Evolutionary conservation across 2,329 filamentous ascomycete species (phyloP).

Genomic region (Colletotrichum tofieldiae): DNA sequence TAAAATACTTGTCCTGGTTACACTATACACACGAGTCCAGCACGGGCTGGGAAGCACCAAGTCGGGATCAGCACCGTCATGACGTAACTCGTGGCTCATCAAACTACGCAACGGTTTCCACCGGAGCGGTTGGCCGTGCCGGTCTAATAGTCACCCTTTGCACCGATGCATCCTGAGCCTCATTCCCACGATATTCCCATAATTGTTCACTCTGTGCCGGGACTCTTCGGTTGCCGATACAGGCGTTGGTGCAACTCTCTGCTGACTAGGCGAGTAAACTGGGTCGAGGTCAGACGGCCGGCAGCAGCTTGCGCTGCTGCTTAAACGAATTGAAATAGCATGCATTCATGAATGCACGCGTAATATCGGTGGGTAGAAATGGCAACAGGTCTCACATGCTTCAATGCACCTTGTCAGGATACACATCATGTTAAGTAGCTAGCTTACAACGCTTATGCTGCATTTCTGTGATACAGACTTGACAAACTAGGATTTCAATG

Average conservation of each 20-base stretch:
- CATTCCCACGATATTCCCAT: background rate
- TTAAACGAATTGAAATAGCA: too few species aligned
- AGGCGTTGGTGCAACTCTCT: too few species aligned
- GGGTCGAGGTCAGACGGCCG: background rate
- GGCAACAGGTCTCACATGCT: background rate
- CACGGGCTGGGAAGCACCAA: background rate
- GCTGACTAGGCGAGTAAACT: background rate
- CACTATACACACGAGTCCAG: background rate
- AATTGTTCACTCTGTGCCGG: background rate
- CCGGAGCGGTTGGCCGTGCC: conserved; percentile 3
- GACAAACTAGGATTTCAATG: background rate
- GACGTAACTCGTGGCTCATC: conserved; percentile 35
- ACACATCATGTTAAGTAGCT: background rate
- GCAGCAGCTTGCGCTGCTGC: background rate
- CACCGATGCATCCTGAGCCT: background rate
- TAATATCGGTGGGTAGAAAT: background rate
- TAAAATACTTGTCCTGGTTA: background rate
- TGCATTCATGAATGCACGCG: background rate
- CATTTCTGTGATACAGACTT: background rate
- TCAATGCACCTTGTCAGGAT: background rate
- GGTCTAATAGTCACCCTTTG: background rate
- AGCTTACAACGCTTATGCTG: background rate
- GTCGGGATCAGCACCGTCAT: conserved; percentile 16
- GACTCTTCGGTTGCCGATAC: background rate
- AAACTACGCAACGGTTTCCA: conserved; percentile 31